phyloP scores from a whole-genome alignment of 441 rosid species.

The Populus hybrid region DNA sequence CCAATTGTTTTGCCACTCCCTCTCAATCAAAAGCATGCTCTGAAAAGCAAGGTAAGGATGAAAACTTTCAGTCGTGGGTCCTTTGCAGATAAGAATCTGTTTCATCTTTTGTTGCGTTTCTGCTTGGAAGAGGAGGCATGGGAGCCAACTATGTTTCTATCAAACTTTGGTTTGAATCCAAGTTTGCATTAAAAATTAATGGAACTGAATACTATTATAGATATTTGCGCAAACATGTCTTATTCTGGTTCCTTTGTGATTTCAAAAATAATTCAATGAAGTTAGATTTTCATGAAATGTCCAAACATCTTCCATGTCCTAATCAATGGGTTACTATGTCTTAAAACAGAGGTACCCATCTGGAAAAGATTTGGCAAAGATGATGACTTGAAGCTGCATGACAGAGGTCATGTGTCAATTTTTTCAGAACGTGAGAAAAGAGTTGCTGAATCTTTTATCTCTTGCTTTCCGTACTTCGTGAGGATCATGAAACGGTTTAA shows the following conservation, averaged over 20 bases:
- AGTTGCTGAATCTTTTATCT: constrained; percentile 51
- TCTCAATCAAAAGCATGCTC: constrained; percentile 17
- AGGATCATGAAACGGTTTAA: constrained; percentile 65
- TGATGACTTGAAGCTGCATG: constrained; percentile 25
- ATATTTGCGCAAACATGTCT: neutral
- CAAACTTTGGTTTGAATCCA: neutral
- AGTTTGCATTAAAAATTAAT: neutral
- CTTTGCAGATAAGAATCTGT: neutral
- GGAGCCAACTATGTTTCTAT: neutral
- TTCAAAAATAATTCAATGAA: neutral
- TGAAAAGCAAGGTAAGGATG: constrained; percentile 30
- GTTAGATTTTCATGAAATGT: neutral
- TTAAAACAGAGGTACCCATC: constrained; percentile 27
- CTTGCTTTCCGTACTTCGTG: constrained; percentile 53
- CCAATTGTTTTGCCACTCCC: constrained; percentile 7
- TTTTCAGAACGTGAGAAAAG: constrained; percentile 46
- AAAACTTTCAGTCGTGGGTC: neutral
- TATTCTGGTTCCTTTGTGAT: neutral
- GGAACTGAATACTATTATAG: neutral
- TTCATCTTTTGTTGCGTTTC: neutral
- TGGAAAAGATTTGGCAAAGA: constrained; percentile 22
- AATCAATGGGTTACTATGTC: constrained; percentile 2
- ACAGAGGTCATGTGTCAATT: constrained; percentile 24
- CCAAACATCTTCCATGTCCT: neutral
- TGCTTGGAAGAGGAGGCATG: neutral